These are phyloP conservation scores for Phytophthora syringae DNA, from an alignment of 352 stramenopile genomes.

Conservation along the genomic window DNA sequence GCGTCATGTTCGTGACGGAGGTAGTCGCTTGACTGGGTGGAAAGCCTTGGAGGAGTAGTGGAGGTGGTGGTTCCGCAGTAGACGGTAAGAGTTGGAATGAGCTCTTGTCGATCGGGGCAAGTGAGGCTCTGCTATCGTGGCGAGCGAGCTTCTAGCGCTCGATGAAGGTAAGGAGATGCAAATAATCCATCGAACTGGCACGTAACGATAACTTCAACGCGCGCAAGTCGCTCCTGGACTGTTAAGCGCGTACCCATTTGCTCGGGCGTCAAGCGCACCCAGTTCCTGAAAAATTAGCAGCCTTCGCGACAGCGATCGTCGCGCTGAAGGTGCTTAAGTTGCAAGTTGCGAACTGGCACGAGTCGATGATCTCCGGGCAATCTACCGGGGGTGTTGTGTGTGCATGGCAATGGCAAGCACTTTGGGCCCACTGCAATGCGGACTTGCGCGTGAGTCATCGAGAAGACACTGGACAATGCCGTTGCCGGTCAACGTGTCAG, in stretches of 20 bases:
- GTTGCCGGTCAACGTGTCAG: not conserved
- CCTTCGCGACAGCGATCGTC: not conserved
- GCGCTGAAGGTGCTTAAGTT: not conserved
- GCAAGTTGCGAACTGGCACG: too few species aligned
- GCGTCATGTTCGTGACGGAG: conserved; percentile 9
- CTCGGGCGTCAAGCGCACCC: conserved; percentile 15
- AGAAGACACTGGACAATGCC: too few species aligned
- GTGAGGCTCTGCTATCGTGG: not conserved
- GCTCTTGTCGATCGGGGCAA: not conserved
- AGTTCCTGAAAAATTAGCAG: conserved; percentile 22
- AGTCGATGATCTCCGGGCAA: too few species aligned
- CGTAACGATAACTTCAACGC: conserved; percentile 19
- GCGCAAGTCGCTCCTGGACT: conserved; percentile 3
- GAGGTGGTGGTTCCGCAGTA: conserved; percentile 31
- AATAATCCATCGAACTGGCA: conserved; percentile 24
- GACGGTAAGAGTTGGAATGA: conserved; percentile 33
- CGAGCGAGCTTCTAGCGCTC: too few species aligned
- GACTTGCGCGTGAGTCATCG: not conserved
- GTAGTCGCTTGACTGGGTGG: conserved; percentile 29
- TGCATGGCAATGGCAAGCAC: not conserved
- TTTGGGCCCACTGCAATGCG: not conserved
- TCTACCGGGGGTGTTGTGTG: too few species aligned
- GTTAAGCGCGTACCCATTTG: conserved; percentile 12
- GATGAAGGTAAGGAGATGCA: not conserved
- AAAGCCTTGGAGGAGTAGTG: conserved; percentile 21